Base-by-base conservation (phyloP, 1,284 basidiomycete genomes). In the Boletellus deceptivus region DNA sequence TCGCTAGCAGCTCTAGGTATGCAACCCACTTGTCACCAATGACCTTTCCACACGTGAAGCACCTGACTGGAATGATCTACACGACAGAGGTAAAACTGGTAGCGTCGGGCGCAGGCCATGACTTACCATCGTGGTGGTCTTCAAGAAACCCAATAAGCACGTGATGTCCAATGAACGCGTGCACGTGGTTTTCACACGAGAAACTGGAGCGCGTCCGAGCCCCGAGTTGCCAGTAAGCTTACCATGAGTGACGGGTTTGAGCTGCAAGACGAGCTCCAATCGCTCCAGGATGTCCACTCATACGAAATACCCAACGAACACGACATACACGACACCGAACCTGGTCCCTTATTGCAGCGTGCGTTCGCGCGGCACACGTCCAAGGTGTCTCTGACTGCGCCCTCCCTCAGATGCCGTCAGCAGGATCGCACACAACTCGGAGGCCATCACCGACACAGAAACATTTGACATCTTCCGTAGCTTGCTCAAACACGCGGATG, bases 21-120 rank as follows among this genome's bases (percentile, higher is more conserved):
- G 79, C 78, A 56, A 84, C 87, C 93, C 93, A 96, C 59, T 95
- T 90, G 76, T 96, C 92, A 48, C 93, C 91, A 42, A 95, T 84
- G 55, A 96, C 92, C 71, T 95, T 95, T 41, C 93, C 93, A 63
- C 92, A 96, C 27, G 91, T 92, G 68, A 96, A 96, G 59, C 91
- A 93, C 46, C 89, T 82, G 5, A 93, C 86, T 49, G 90, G 89
- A 55, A 92, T 91, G 54, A 91, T 92, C 90, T 91, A 53, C 31
- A n/a, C 16, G n/a, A 2, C 8, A 4, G n/a, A 46, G 9, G 6
- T 43, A 10, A 33, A 31, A 11, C 29, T 24, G 13, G 36, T 18
- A 37, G 31, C 2, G 3, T 24, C 2, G 3, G 3, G 10, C 3
- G 10, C 20, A n/a, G 11, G n/a, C 3, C 14, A 7, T 8, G 29